phyloP scores from a whole-genome alignment of 192 early-diverging fungal species.

The Helicostylum pulchrum region DNA sequence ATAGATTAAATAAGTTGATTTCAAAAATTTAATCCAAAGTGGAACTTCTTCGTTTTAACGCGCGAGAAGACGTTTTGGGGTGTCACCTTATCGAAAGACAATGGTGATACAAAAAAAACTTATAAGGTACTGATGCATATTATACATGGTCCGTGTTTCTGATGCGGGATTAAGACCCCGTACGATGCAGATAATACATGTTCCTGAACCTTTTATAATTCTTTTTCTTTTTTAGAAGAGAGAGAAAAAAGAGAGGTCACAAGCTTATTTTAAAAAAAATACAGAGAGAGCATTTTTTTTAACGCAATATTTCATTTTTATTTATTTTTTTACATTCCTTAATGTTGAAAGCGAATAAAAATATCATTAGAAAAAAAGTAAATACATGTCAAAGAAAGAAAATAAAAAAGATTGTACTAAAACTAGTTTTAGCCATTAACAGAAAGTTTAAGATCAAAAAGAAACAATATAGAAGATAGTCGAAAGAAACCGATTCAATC shows the following conservation, averaged over 20 bases:
- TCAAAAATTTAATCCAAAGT: too few relatives aligned
- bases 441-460: too few relatives aligned
- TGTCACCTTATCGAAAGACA: too few relatives aligned
- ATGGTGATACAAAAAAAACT: background rate
- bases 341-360: background rate
- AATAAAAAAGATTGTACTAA: too few relatives aligned
- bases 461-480: background rate
- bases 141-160: constrained; percentile 19
- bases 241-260: too few relatives aligned
- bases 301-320: background rate
- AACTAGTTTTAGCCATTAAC: too few relatives aligned
- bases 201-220: constrained; percentile 12
- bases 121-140: constrained; percentile 15
- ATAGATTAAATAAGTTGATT: too few relatives aligned
- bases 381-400: too few relatives aligned
- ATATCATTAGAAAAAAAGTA: background rate
- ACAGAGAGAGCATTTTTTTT: background rate
- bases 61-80: too few relatives aligned
- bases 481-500: background rate
- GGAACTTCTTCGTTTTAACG: too few relatives aligned
- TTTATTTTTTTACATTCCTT: background rate
- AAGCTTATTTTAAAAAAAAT: too few relatives aligned
- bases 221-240: background rate
- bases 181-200: constrained; percentile 18
- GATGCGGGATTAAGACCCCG: constrained; percentile 21